Conservation (phyloP, 2,329 filamentous ascomycete genomes). For the Lasiodiplodia theobromae region DNA sequence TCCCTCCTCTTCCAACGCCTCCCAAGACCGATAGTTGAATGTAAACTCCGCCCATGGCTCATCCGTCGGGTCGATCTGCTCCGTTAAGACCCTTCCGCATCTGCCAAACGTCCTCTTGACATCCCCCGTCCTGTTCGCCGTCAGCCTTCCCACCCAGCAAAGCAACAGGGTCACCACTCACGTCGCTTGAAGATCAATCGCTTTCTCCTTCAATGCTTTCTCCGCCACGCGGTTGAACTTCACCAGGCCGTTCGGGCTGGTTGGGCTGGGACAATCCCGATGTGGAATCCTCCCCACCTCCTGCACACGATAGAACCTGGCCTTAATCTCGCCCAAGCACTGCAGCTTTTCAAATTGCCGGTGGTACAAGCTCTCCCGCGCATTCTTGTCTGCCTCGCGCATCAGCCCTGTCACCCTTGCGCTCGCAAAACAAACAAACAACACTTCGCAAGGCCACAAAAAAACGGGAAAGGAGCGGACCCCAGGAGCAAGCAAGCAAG, state of each 20-base stretch:
- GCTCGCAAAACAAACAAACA: background rate
- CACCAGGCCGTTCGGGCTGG: constrained; percentile 15
- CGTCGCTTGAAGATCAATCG: constrained; percentile 9
- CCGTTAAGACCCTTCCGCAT: constrained; percentile 17
- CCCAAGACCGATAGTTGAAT: constrained; percentile 13
- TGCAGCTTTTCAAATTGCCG: constrained; percentile 8
- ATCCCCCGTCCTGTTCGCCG: constrained; percentile 5
- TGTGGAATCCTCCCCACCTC: constrained; percentile 14
- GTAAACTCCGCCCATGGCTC: constrained; percentile 25
- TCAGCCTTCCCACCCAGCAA: background rate
- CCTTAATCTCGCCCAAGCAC: constrained; percentile 21
- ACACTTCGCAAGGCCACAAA: no score
- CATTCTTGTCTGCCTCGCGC: constrained; percentile 6
- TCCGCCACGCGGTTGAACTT: constrained; percentile 17
- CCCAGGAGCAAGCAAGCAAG: background rate
- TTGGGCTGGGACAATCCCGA: constrained; percentile 10
- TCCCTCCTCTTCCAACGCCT: constrained; percentile 9
- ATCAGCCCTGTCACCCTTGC: background rate
- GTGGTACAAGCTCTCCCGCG: constrained; percentile 7
- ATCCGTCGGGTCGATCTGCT: constrained; percentile 22
- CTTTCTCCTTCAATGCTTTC: constrained; percentile 12
- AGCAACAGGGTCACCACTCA: background rate
- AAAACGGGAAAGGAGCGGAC: background rate
- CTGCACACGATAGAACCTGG: constrained; percentile 12
- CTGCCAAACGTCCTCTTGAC: constrained; percentile 23